A percentile compares a stretch with the other conserved stretches of the same genome.
These are phyloP conservation scores for Quercus aquifolioides DNA, from an alignment of 306 rosid species.

Conservation along the genomic window DNA sequence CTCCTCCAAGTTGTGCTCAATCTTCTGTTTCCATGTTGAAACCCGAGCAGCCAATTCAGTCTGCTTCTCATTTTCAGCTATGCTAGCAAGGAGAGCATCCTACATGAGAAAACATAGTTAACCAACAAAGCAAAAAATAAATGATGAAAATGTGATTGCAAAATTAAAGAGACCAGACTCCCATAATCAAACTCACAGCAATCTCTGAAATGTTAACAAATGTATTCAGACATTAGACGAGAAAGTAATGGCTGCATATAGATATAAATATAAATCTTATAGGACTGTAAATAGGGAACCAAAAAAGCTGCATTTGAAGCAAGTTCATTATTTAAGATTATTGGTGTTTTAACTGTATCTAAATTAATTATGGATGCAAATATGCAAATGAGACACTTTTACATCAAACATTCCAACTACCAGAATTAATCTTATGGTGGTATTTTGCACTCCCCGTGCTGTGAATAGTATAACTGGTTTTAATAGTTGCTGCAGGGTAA, in stretches of 20 bases:
- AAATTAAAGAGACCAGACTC: background rate
- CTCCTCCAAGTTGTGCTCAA: conserved; percentile 83
- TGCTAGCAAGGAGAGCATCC: conserved; percentile 89
- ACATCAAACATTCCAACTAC: background rate
- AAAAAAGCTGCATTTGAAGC: background rate
- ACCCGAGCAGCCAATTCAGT: conserved; percentile 85
- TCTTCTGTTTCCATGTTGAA: conserved; percentile 85
- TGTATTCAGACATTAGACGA: background rate
- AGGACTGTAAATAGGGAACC: background rate
- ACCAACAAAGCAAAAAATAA: background rate
- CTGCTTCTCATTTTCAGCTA: conserved; percentile 84
- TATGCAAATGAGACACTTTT: background rate
- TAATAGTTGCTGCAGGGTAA: background rate
- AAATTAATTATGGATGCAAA: background rate
- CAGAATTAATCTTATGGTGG: background rate
- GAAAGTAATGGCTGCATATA: background rate
- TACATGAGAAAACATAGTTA: conserved; percentile 22
- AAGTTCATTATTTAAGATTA: background rate
- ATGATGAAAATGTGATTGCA: background rate
- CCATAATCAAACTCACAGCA: background rate
- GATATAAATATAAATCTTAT: background rate
- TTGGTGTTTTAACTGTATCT: background rate
- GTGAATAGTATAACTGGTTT: background rate
- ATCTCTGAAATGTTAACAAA: background rate
- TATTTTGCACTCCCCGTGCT: background rate